Conservation (phyloP, 345 rosid genomes). For the Viola odorata region DNA sequence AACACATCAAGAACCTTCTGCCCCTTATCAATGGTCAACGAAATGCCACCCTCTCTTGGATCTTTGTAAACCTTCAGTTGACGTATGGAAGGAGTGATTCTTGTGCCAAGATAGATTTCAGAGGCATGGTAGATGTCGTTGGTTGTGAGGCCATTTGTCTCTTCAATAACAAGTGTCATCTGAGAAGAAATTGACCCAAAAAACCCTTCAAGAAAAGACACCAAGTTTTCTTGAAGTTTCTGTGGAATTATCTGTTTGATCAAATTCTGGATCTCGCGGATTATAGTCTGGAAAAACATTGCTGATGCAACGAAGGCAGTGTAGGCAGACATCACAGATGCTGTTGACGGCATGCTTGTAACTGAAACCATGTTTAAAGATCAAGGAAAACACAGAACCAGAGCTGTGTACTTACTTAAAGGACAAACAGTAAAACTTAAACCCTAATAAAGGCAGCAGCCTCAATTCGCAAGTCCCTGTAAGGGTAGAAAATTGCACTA, state of each 20-base stretch:
- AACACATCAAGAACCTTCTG: no score
- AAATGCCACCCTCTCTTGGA: background rate
- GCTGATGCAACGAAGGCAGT: slow-evolving; percentile 13
- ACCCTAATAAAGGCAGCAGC: no score
- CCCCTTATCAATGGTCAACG: no score
- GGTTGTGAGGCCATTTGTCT: slow-evolving; percentile 1
- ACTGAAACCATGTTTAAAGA: no score
- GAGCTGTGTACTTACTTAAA: no score
- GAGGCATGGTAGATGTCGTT: slow-evolving; percentile 14
- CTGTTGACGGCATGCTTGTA: slow-evolving; percentile 5
- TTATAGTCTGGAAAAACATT: slow-evolving; percentile 11
- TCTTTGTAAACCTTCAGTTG: slow-evolving; percentile 11
- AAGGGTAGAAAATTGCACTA: no score
- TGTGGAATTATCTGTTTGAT: slow-evolving; percentile 12
- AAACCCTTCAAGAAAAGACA: background rate
- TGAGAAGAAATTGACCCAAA: background rate
- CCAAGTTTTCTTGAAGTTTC: slow-evolving; percentile 1
- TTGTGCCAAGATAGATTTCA: slow-evolving; percentile 11
- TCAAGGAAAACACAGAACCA: no score
- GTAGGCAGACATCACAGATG: slow-evolving; percentile 12
- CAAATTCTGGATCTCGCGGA: slow-evolving; percentile 7
- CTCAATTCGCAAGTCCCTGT: no score
- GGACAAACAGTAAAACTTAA: no score
- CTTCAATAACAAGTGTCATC: slow-evolving; percentile 8
- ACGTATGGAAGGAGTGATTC: slow-evolving; percentile 3